Conservation (phyloP, 805 yeast genomes). For the Yarrowia hollandica region DNA sequence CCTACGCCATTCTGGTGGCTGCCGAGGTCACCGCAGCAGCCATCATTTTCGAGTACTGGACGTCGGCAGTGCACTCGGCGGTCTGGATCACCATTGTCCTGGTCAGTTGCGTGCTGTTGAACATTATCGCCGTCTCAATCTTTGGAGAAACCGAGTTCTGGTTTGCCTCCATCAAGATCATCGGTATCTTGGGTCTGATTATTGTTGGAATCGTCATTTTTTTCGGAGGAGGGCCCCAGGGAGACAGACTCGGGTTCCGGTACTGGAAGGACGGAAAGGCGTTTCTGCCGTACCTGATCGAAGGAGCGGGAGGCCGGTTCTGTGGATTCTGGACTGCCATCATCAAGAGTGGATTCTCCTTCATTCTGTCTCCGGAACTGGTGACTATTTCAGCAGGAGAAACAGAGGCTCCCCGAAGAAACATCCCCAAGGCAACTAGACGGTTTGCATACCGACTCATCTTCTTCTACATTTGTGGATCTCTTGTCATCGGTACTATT, state of each 20-base stretch:
- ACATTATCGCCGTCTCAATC: constrained; percentile 52
- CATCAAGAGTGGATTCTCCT: constrained; percentile 70
- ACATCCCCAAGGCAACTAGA: constrained; percentile 74
- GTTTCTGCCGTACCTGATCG: constrained; percentile 51
- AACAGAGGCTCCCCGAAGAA: constrained; percentile 72
- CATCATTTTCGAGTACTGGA: constrained; percentile 50
- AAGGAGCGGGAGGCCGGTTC: constrained; percentile 62
- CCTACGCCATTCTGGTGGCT: constrained; percentile 50
- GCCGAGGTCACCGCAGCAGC: constrained; percentile 49
- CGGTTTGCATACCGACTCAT: constrained; percentile 72
- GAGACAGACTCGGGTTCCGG: constrained; percentile 56
- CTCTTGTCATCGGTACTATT: constrained; percentile 70
- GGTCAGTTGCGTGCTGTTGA: constrained; percentile 46
- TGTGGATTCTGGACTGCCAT: constrained; percentile 65
- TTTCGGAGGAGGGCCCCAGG: constrained; percentile 54
- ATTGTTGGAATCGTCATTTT: constrained; percentile 53
- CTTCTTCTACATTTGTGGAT: constrained; percentile 63
- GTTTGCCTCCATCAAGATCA: constrained; percentile 61
- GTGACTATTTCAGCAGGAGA: constrained; percentile 85
- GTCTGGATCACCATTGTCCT: constrained; percentile 55
- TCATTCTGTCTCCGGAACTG: constrained; percentile 75
- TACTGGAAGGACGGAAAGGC: constrained; percentile 53
- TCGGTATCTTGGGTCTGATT: constrained; percentile 65
- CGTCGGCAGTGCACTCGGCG: constrained; percentile 51
- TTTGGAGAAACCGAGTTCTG: constrained; percentile 62